Evolutionary conservation across 2,329 filamentous ascomycete genomes (phyloP), one percentile per base, ranked within the genome.

Genomic region (Coniochaeta sp.): DNA sequence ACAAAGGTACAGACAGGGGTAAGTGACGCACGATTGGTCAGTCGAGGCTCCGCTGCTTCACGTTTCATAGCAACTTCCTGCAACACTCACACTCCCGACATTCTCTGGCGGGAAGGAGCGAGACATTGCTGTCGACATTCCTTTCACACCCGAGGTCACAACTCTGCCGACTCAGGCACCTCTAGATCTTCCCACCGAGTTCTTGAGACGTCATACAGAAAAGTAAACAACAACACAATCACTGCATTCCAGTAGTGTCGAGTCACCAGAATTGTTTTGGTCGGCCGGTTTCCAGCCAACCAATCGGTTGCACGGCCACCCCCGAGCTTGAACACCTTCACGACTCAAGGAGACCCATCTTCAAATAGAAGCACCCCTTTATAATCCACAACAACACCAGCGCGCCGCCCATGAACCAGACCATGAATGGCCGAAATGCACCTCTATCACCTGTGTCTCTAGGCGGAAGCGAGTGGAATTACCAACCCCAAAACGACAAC

Each of bases 391-490:
- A 52, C 31, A 19, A 22, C 54, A 33, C 26, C 26, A 16, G 52
- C 52, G 26, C 52, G 26, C 28, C 17, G 54, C 28, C 47, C 2
- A 57, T 11, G n/a, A 58, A 59, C 31, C 44, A 38, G 67, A 83
- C 74, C 77, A 90, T 90, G 88, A 90, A 85, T 79, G 83, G 80
- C 72, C 84, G 84, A 77, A 87, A 89, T 83, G 87, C 85, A 77
- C 88, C 88, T 72, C 81, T 93, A 73, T 93, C 91, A 71, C 90
- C 91, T 71, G 83, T 91, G 73, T 95, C 90, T 77, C 78, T 90
- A 81, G 88, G 89, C 73, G 90, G 88, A 73, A 92, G 87, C 79
- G 91, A 95, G 73, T 95, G 89, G 88, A 89, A 89, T 57, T 90
- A 91, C 73, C 63, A 77, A 64, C 54, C 54, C 17, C 54, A 34